Percentiles rank a stretch among this genome's conserved stretches.
These are phyloP conservation scores for Massarina eburnea DNA, from an alignment of 2,329 filamentous ascomycete genomes.

Conservation along the genomic window DNA sequence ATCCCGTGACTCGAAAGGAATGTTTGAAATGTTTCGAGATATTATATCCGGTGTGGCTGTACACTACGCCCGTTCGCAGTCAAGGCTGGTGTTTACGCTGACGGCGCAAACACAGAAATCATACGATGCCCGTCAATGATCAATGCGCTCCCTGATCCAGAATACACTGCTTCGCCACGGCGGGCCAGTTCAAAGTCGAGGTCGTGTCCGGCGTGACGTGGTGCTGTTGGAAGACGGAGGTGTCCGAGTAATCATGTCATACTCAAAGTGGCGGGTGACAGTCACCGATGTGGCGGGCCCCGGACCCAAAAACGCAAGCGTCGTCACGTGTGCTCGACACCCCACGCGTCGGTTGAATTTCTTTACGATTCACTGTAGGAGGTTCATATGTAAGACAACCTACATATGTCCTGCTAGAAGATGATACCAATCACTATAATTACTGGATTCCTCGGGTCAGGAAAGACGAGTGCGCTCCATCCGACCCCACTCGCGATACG, in stretches of 20 bases:
- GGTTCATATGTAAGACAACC: background rate
- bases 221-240: no score
- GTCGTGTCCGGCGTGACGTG: no score
- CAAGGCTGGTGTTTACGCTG: background rate
- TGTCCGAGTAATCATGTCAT: background rate
- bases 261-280: slow-evolving; percentile 9
- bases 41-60: slow-evolving; percentile 19
- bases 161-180: no score
- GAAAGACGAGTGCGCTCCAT: slow-evolving; percentile 70
- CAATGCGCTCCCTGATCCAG: no score
- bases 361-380: background rate
- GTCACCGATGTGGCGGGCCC: slow-evolving; percentile 9
- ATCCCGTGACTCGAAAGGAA: background rate
- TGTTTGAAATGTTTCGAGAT: slow-evolving; percentile 9
- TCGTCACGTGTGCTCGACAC: slow-evolving; percentile 8
- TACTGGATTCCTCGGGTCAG: slow-evolving; percentile 93
- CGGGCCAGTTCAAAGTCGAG: no score
- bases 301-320: slow-evolving; percentile 6
- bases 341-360: background rate
- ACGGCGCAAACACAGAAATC: background rate
- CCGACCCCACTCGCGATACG: slow-evolving; percentile 1
- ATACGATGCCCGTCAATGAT: no score
- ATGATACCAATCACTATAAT: slow-evolving; percentile 87
- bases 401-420: background rate
- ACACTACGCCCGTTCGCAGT: background rate